phyloP scores from a whole-genome alignment of 805 yeast species.

The Candida lessepsii region DNA sequence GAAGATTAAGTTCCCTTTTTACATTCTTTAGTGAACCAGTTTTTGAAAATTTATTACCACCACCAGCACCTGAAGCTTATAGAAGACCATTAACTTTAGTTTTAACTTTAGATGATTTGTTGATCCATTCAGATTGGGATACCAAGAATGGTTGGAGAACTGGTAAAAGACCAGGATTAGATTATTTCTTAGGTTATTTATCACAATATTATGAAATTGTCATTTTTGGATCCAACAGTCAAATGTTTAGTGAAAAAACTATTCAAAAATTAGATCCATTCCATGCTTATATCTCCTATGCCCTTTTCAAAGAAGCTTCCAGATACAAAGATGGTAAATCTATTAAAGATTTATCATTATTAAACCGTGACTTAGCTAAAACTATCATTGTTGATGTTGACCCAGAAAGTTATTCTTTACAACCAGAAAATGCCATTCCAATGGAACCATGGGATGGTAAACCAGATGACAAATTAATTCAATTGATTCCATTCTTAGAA shows the following conservation, averaged over 20 bases:
- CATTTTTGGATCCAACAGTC: slow-evolving; percentile 79
- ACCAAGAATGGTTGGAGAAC: slow-evolving; percentile 95
- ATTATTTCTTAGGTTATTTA: slow-evolving; percentile 90
- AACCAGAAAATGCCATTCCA: slow-evolving; percentile 93
- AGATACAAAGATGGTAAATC: slow-evolving; percentile 84
- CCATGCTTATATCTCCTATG: slow-evolving; percentile 83
- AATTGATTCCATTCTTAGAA: slow-evolving; percentile 89
- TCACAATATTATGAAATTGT: slow-evolving; percentile 97
- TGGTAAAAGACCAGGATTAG: slow-evolving; percentile 98
- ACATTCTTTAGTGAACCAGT: slow-evolving; percentile 91
- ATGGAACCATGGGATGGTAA: slow-evolving; percentile 84
- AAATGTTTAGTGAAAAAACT: slow-evolving; percentile 80
- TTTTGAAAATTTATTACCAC: slow-evolving; percentile 89
- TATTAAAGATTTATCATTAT: slow-evolving; percentile 82
- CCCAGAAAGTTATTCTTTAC: slow-evolving; percentile 68
- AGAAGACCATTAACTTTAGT: slow-evolving; percentile 91
- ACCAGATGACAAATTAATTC: slow-evolving; percentile 75
- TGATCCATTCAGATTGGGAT: slow-evolving; percentile 91
- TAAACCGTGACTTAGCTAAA: slow-evolving; percentile 88
- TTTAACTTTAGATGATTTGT: slow-evolving; percentile 81
- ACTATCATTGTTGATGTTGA: slow-evolving; percentile 78
- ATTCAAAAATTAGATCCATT: slow-evolving; percentile 91
- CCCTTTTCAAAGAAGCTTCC: slow-evolving; percentile 88
- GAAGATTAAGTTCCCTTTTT: slow-evolving; percentile 72
- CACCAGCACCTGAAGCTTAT: slow-evolving; percentile 87